These are phyloP conservation scores for Dictyophora rubrovolvata DNA, from an alignment of 768 basidiomycete species.

Conservation along the genomic window DNA sequence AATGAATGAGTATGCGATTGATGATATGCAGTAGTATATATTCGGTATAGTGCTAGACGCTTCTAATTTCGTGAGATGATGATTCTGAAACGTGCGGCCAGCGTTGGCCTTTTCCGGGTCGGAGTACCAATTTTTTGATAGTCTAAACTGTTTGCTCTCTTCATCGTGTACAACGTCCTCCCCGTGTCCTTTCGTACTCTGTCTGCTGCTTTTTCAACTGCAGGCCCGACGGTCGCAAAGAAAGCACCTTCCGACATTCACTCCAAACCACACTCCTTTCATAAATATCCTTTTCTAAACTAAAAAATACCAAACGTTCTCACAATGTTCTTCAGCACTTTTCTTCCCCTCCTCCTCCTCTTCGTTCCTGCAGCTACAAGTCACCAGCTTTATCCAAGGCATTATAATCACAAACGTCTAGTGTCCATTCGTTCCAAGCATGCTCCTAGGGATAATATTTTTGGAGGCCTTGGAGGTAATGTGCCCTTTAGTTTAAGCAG, in stretches of 20 bases:
- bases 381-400: neutral
- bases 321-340: slow-evolving; percentile 3
- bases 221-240: slow-evolving; percentile 7
- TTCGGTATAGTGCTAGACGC: neutral
- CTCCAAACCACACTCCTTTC: slow-evolving; percentile 8
- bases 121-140: neutral
- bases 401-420: neutral
- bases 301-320: neutral
- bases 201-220: slow-evolving; percentile 3
- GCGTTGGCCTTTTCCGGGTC: neutral
- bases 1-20: no score
- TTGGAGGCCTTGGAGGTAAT: neutral
- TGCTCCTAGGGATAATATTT: neutral
- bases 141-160: neutral
- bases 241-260: neutral
- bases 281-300: neutral
- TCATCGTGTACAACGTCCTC: slow-evolving; percentile 3
- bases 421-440: neutral
- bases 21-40: neutral
- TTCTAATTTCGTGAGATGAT: neutral
- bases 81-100: neutral
- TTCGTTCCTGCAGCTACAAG: neutral
- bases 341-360: slow-evolving; percentile 3
- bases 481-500: no score
- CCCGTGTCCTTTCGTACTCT: neutral